A percentile compares a stretch with the other conserved stretches of the same genome.
Evolutionary conservation across 2,329 filamentous ascomycete genomes (phyloP).

Genomic region (Stagonosporopsis chrysanthemi): DNA sequence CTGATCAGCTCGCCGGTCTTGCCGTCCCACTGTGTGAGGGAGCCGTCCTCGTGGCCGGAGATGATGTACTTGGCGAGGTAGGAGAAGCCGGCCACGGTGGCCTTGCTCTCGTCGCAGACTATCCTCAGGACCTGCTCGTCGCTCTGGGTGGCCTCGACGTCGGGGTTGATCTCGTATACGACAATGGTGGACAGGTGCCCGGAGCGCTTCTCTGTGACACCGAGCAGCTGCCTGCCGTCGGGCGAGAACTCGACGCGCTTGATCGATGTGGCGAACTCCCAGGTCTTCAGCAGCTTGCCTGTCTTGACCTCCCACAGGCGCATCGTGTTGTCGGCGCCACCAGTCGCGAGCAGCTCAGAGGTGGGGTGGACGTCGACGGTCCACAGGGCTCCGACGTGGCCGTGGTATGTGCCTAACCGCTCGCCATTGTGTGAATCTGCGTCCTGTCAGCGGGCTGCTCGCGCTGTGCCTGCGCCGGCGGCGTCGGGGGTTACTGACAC

Average conservation of each 20-base stretch:
- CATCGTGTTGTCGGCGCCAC: constrained; percentile 98
- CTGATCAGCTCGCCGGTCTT: constrained; percentile 87
- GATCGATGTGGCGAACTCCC: constrained; percentile 96
- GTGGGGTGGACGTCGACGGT: constrained; percentile 96
- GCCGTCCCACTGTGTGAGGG: constrained; percentile 86
- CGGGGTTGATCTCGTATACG: constrained; percentile 86
- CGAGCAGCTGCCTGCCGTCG: constrained; percentile 87
- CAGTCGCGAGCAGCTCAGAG: constrained; percentile 88
- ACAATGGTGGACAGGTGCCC: constrained; percentile 94
- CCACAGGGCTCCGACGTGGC: constrained; percentile 98
- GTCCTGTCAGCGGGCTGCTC: constrained; percentile 30
- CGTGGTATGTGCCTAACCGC: constrained; percentile 90
- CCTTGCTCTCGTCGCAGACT: constrained; percentile 90
- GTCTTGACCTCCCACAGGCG: constrained; percentile 95
- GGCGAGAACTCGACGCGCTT: constrained; percentile 98
- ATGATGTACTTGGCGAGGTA: constrained; percentile 96
- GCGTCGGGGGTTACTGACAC: constrained; percentile 58
- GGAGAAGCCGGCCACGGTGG: constrained; percentile 96
- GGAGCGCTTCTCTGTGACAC: constrained; percentile 98
- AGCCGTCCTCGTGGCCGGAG: constrained; percentile 95
- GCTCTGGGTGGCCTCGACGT: constrained; percentile 81
- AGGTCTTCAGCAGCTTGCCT: constrained; percentile 91
- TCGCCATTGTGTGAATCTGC: constrained; percentile 89
- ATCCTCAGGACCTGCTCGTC: constrained; percentile 86
- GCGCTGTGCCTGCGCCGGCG: constrained; percentile 2